A percentile compares a stretch with the other conserved stretches of the same genome.
Evolutionary conservation across 371 early-diverging fungal genomes (phyloP).

Genomic region (Mortierella sp.): DNA sequence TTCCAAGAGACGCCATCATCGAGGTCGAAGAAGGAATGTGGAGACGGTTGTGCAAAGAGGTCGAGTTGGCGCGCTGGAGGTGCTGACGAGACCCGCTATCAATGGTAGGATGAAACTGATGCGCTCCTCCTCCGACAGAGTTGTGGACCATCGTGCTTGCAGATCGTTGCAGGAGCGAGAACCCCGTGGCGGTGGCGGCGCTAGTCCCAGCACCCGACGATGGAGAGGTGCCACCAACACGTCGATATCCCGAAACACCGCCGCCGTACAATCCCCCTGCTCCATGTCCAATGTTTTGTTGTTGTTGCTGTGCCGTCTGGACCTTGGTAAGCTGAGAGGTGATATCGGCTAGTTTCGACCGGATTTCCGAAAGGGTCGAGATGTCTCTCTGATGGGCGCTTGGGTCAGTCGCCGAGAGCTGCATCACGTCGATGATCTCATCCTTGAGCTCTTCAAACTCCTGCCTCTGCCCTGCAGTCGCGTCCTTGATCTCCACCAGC

Average conservation of each 20-base stretch:
- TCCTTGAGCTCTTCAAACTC: slow-evolving; percentile 59
- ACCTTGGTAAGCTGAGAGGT: slow-evolving; percentile 38
- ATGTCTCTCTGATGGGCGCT: slow-evolving; percentile 51
- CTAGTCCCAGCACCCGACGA: slow-evolving; percentile 1
- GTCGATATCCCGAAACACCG: background rate
- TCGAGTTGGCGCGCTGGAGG: slow-evolving; percentile 32
- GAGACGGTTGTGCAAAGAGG: slow-evolving; percentile 18
- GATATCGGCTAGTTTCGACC: slow-evolving; percentile 52
- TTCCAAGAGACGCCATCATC: slow-evolving; percentile 7
- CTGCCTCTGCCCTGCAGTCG: slow-evolving; percentile 43
- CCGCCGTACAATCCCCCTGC: slow-evolving; percentile 7
- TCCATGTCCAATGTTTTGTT: background rate
- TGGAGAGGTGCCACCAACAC: background rate
- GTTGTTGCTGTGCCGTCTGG: slow-evolving; percentile 11
- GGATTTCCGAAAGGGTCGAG: slow-evolving; percentile 47
- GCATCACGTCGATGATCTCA: slow-evolving; percentile 57
- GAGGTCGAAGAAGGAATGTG: slow-evolving; percentile 33
- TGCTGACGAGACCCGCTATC: slow-evolving; percentile 29
- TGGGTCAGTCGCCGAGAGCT: slow-evolving; percentile 53
- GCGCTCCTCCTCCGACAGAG: slow-evolving; percentile 15
- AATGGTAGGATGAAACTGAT: slow-evolving; percentile 25
- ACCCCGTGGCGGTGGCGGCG: slow-evolving; percentile 37
- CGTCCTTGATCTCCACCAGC: slow-evolving; percentile 50
- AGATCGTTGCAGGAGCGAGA: slow-evolving; percentile 44
- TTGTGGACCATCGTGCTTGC: slow-evolving; percentile 45